Percentiles rank a stretch among this genome's conserved stretches.
These are phyloP conservation scores for Trichoderma citrinoviride DNA, from an alignment of 2,329 filamentous ascomycete species.

Conservation along the genomic window DNA sequence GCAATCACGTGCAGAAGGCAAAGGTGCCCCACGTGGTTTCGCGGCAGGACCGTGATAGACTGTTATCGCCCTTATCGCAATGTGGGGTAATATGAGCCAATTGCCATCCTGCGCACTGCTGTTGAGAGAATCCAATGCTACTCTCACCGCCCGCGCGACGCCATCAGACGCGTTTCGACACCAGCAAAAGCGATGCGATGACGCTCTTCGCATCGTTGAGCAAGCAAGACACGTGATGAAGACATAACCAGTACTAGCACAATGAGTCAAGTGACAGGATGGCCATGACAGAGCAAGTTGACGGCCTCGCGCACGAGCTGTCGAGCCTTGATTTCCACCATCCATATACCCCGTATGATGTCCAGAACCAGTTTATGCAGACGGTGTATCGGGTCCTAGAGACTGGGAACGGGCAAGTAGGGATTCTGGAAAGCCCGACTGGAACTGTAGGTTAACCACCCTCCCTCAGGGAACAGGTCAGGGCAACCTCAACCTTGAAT, in stretches of 20 bases:
- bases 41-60: slow-evolving; percentile 27
- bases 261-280: slow-evolving; percentile 18
- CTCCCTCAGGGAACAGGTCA: not conserved
- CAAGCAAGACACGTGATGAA: not conserved
- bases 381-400: slow-evolving; percentile 77
- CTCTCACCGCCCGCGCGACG: slow-evolving; percentile 23
- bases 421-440: slow-evolving; percentile 91
- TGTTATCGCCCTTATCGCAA: not conserved
- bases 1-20: not conserved
- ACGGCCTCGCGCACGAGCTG: slow-evolving; percentile 26
- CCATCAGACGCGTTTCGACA: not conserved
- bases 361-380: slow-evolving; percentile 85
- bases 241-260: not conserved
- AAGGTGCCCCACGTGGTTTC: slow-evolving; percentile 35
- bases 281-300: slow-evolving; percentile 20
- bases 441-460: slow-evolving; percentile 55
- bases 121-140: not conserved
- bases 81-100: not conserved
- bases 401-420: slow-evolving; percentile 66
- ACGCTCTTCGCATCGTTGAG: not conserved
- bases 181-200: not conserved
- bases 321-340: slow-evolving; percentile 69
- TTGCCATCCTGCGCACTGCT: not conserved
- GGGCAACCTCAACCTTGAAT: not conserved
- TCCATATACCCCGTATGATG: slow-evolving; percentile 82